Evolutionary conservation across 495 filamentous ascomycete genomes (phyloP).

Genomic region (Barbatosphaeria neglecta): DNA sequence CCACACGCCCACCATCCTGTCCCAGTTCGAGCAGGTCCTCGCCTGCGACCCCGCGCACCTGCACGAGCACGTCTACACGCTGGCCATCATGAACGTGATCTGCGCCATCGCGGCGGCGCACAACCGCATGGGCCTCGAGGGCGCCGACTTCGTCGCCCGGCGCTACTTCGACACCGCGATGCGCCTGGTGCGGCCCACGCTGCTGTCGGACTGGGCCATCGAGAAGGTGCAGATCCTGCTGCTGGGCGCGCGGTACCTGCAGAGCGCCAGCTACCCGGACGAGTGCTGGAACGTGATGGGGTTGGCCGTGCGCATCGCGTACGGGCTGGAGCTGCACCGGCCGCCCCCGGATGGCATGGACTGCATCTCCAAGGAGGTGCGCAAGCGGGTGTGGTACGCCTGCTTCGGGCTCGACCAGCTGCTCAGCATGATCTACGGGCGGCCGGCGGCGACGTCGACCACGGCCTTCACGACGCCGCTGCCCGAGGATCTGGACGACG

Average conservation of each 20-base stretch:
- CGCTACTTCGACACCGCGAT: constrained; percentile 2
- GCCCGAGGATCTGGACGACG: constrained; percentile 3
- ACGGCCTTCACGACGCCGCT: constrained; percentile 1
- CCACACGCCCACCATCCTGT: constrained; percentile 3
- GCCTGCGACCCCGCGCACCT: not conserved
- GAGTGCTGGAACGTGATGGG: constrained; percentile 29
- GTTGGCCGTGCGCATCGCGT: constrained; percentile 21
- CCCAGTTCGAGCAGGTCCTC: constrained; percentile 1
- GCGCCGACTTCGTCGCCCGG: not conserved
- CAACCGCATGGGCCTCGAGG: not conserved
- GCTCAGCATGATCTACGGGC: constrained; percentile 24
- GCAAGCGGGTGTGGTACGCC: constrained; percentile 4
- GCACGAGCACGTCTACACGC: not conserved
- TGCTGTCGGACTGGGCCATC: constrained; percentile 3
- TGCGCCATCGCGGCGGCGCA: constrained; percentile 1
- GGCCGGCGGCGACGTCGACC: constrained; percentile 13
- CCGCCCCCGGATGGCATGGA: constrained; percentile 1
- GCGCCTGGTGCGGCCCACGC: constrained; percentile 1
- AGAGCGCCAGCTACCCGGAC: constrained; percentile 20
- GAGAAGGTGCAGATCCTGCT: constrained; percentile 20
- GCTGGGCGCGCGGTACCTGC: constrained; percentile 23
- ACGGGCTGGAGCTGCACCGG: constrained; percentile 23
- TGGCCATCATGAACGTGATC: constrained; percentile 3
- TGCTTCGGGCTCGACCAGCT: constrained; percentile 27
- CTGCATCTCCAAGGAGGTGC: constrained; percentile 2